Conservation (phyloP, 2,329 filamentous ascomycete species). For the Ramularia endophylla region DNA sequence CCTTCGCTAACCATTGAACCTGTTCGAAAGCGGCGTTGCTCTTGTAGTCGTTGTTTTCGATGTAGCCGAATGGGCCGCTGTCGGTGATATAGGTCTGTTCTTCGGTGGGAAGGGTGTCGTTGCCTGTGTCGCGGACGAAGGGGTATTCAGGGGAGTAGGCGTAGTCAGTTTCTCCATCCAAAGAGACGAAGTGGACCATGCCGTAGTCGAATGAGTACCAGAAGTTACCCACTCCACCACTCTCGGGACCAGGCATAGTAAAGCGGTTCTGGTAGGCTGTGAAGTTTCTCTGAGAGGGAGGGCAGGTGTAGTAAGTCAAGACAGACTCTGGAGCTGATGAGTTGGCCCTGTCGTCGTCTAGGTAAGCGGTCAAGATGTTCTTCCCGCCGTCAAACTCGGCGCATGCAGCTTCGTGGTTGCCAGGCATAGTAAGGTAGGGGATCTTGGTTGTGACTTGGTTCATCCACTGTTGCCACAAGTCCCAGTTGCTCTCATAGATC, state of each 20-base stretch:
- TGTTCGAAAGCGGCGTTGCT: constrained; percentile 42
- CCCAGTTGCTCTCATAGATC: constrained; percentile 48
- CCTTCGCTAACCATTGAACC: constrained; percentile 43
- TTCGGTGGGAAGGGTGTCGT: constrained; percentile 33
- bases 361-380: constrained; percentile 43
- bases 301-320: constrained; percentile 49
- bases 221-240: constrained; percentile 46
- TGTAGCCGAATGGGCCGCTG: constrained; percentile 44
- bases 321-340: constrained; percentile 28
- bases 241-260: constrained; percentile 46
- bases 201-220: constrained; percentile 53
- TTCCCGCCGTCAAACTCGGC: constrained; percentile 44
- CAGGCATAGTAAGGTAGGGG: constrained; percentile 47
- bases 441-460: constrained; percentile 38
- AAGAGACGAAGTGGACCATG: constrained; percentile 46
- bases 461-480: constrained; percentile 49
- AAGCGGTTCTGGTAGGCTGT: constrained; percentile 49
- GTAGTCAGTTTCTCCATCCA: constrained; percentile 48
- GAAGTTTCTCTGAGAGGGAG: constrained; percentile 47
- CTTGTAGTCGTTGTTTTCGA: constrained; percentile 35
- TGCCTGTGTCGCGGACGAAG: constrained; percentile 35
- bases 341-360: constrained; percentile 42
- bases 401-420: constrained; percentile 48
- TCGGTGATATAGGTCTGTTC: constrained; percentile 44
- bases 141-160: constrained; percentile 43